A percentile compares a stretch with the other conserved stretches of the same genome.
Conservation (phyloP, 2,329 filamentous ascomycete species). For the Alternaria solani region DNA sequence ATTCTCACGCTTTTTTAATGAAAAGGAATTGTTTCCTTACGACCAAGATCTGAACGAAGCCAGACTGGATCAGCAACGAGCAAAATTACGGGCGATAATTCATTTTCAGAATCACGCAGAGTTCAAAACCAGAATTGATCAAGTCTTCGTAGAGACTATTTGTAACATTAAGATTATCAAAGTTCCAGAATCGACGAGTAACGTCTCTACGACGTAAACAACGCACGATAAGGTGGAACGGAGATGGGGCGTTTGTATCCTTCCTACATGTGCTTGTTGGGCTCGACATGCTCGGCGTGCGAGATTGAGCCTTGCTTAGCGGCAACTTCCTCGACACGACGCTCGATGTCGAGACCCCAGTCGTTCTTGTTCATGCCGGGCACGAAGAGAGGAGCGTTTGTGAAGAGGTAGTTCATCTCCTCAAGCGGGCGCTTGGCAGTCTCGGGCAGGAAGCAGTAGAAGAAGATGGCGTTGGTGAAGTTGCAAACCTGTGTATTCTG, state of each 20-base stretch:
- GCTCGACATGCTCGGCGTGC: conserved; percentile 22
- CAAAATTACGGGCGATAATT: no score
- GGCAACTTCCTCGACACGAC: conserved; percentile 64
- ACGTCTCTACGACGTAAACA: not conserved
- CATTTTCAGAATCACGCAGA: not conserved
- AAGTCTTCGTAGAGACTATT: not conserved
- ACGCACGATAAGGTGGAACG: no score
- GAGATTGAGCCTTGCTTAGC: conserved; percentile 55
- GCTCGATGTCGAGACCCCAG: conserved; percentile 65
- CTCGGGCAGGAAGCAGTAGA: conserved; percentile 73
- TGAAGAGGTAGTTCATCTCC: conserved; percentile 73
- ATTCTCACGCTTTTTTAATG: not conserved
- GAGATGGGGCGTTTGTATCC: not conserved
- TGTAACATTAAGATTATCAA: not conserved
- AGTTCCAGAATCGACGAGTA: not conserved
- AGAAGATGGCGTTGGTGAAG: conserved; percentile 72
- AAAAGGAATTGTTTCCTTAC: no score
- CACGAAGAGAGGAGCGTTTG: conserved; percentile 70
- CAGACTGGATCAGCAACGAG: not conserved
- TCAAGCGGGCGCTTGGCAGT: conserved; percentile 70
- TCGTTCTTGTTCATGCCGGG: conserved; percentile 63
- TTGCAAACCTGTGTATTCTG: conserved; percentile 63
- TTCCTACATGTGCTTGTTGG: not conserved
- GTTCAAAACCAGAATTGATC: not conserved
- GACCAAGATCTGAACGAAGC: no score